Base-by-base conservation (phyloP, 1,284 basidiomycete genomes). In the Tilletia caries region DNA sequence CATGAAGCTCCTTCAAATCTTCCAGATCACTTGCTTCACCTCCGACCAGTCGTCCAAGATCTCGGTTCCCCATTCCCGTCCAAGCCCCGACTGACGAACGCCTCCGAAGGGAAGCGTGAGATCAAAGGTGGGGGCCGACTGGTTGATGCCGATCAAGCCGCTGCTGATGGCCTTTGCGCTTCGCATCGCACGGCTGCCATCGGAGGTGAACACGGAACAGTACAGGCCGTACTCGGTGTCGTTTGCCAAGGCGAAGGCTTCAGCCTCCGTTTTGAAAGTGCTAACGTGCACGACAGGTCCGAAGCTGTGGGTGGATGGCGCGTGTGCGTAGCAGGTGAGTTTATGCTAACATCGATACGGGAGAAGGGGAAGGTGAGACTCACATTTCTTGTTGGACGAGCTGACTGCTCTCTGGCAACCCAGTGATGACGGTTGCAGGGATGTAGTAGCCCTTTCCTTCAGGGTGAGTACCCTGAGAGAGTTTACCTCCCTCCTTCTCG, bases 21-120 rank as follows among this genome's bases (percentile, higher is more conserved):
- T 93, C 89, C 91, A 92, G 78, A 93, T 91, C 18, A 93, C 86
- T 25, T 90, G 89, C 85, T 95, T 95, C 81, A 93, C 88, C 67
- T 91, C 92, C 0, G 89, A 91, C 80, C 95, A 91, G 75, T 89
- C 89, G 23, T 92, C 91, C 67, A 95, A 86, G 18, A 91, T 93
- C 76, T 93, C 90, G 79, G 89, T 91, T 27, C 94, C 94, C 66
- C 96, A 88, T 83, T 97, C 94, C 68, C 93, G 88, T 43, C 90
- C 90, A 69, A 90, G 88, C 23, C 90, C 90, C 70, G 87, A 89
- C 79, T 89, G 89, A 85, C 94, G 95, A 86, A 92, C 95, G 18
- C 95, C 94, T 29, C 94, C 95, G 77, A 96, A 96, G 0, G 95
- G 93, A 29, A 54, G 52, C 5, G n/a, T 54, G 5, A 54, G 18